Conservation (phyloP, 2,329 filamentous ascomycete genomes). For the Fusarium metavorans region DNA sequence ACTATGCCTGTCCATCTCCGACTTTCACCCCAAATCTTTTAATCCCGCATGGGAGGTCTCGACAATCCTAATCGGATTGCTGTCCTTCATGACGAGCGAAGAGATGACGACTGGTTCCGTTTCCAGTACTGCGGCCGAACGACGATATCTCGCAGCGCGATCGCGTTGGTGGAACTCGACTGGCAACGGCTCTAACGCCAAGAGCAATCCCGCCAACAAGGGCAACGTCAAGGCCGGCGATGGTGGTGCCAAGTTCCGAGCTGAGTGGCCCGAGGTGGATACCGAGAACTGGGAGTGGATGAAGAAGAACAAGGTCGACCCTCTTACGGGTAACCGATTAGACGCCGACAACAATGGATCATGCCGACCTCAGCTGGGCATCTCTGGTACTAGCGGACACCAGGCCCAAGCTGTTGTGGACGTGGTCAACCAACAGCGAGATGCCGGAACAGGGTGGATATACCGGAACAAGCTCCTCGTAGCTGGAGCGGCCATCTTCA, state of each 20-base stretch:
- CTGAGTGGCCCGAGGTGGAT: slow-evolving; percentile 92
- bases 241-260: slow-evolving; percentile 88
- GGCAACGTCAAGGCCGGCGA: slow-evolving; percentile 93
- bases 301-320: slow-evolving; percentile 83
- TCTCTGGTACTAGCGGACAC: slow-evolving; percentile 70
- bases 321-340: slow-evolving; percentile 74
- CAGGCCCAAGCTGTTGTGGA: slow-evolving; percentile 81
- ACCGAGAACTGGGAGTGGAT: slow-evolving; percentile 94
- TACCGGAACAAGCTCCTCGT: slow-evolving; percentile 83
- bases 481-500: slow-evolving; percentile 76
- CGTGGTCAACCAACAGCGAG: slow-evolving; percentile 78
- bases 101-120: slow-evolving; percentile 98
- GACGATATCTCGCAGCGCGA: slow-evolving; percentile 79
- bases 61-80: slow-evolving; percentile 92
- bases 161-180: slow-evolving; percentile 98
- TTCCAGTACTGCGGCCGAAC: slow-evolving; percentile 79
- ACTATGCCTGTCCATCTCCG: slow-evolving; percentile 93
- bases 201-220: slow-evolving; percentile 66
- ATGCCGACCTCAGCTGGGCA: slow-evolving; percentile 67
- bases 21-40: slow-evolving; percentile 98
- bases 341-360: slow-evolving; percentile 63
- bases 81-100: slow-evolving; percentile 98
- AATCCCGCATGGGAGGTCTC: slow-evolving; percentile 99
- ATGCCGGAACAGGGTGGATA: slow-evolving; percentile 86
- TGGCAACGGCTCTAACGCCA: slow-evolving; percentile 80